Evolutionary conservation across 306 rosid genomes (phyloP), one percentile per base, ranked within the genome.

Genomic region (Quercus wislizeni): DNA sequence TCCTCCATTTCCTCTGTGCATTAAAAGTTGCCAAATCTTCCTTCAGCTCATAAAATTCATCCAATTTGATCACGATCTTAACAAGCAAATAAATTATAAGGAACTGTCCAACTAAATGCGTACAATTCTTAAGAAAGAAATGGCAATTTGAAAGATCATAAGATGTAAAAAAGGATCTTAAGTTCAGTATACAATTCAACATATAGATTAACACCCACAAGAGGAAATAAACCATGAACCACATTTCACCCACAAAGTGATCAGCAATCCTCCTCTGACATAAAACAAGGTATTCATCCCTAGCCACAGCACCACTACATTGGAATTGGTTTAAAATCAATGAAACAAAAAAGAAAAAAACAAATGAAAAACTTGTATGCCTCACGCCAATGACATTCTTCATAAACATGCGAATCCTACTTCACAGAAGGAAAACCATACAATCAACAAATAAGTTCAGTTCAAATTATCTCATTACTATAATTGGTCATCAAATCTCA

Each of bases 401-500:
- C 13, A 72, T 25, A 87, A 64, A 28, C 52, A 41, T 28, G 14
- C 19, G 23, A 61, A 73, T 20, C 73, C 73, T 13, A 55, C 30
- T 56, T 41, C 4, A 30, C 25, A 71, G 57, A 35, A 20, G 46
- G 13, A 80, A 75, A 74, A 20, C 19, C 71, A 23, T 31, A 54
- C 3, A 46, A 75, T 67, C 43, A 78, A 54, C 10, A 75, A 20
- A 43, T 1, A 20, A 31, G 58, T 61, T 25, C 20, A 56, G 52
- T 76, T 31, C 79, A 74, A 74, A 80, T 76, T 59, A 79, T 58
- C 58, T 54, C 51, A 76, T 76, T 18, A 9, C 49, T n/a, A 69
- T 21, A 74, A 58, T 41, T 52, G 46, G 27, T 55, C 75, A 58
- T 75, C 61, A 69, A 31, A 83, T 67, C 54, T 57, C 69, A 67